Evolutionary conservation across 208 protist species (phyloP), one percentile per base, ranked within the genome.

Genomic region (Wallacemonas sp.): DNA sequence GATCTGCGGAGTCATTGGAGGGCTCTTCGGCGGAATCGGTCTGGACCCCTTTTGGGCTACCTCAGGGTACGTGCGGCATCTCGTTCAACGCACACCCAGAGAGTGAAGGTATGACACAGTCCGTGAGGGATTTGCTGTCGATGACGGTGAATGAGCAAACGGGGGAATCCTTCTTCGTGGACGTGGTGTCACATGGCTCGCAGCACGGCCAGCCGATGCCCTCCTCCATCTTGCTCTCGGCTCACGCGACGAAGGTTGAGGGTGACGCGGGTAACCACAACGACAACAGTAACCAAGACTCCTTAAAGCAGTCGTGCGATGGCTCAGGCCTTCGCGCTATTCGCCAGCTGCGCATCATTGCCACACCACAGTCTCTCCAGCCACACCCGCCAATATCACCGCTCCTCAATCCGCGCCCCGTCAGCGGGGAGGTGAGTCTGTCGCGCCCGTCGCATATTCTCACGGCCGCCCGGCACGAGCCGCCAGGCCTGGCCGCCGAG

Each of bases 11-110:
- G 5, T 12, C 26, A 27, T 34, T 17, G 24, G 47, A 33, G 5
- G 33, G 24, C 5, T 27, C 47, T 9, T 19, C 1, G 19, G 47
- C 47, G 19, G 47, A 55, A 27, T 55, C 47, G 11, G 33, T 55
- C 47, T 55, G 47, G 47, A 55, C 47, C 24, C 47, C 47, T 9
- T 55, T 55, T n/a, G 47, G 47, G 14, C 47, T 55, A 14, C 47
- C 47, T 4, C 47, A 55, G 47, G 21, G 47, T 27, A 26, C 47
- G 11, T 26, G 47, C n/a, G 47, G 47, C 26, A 33, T 55, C 47
- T 55, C 47, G 11, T 55, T 55, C 44, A 55, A 55, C 21, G 47
- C n/a, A 9, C n/a, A 19, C 24, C 11, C 47, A 11, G 47, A 55
- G 8, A 55, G 47, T 19, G 47, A 55, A 5, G 47, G 47, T 27